Evolutionary conservation across 345 rosid species (phyloP).

Genomic region (Carallia pectinifolia): DNA sequence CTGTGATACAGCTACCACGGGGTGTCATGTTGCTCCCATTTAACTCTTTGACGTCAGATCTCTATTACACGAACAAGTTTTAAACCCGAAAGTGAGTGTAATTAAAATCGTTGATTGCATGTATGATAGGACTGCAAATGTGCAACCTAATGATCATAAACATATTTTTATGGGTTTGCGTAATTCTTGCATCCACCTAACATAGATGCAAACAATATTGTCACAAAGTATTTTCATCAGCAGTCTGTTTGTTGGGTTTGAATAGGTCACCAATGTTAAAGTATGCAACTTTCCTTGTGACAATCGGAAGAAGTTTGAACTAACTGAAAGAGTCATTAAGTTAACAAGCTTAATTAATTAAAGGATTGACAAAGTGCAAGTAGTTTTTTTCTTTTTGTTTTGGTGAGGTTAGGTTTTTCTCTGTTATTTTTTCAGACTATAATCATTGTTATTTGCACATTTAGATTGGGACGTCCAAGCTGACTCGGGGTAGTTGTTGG

Average conservation of each 20-base stretch:
- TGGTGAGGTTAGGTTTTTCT: constrained; percentile 21
- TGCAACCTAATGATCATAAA: no score
- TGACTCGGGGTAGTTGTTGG: constrained; percentile 41
- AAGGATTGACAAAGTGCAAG: background rate
- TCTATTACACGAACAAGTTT: no score
- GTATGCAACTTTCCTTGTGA: constrained; percentile 13
- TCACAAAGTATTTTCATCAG: no score
- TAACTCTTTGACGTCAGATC: no score
- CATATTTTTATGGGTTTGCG: no score
- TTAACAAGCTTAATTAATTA: constrained; percentile 5
- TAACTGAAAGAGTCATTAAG: constrained; percentile 8
- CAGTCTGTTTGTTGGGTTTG: constrained; percentile 27
- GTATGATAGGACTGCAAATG: no score
- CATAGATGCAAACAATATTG: no score
- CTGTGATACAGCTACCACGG: no score
- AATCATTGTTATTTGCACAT: background rate
- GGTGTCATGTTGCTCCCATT: no score
- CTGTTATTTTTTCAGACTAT: background rate
- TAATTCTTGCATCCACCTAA: no score
- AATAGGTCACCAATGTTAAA: constrained; percentile 12
- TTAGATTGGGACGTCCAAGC: constrained; percentile 31
- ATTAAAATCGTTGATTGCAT: no score
- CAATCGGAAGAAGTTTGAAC: constrained; percentile 21
- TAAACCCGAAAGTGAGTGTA: no score
- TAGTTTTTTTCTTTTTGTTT: background rate